Evolutionary conservation across 441 rosid species (phyloP).

Genomic region (Populus hybrid): DNA sequence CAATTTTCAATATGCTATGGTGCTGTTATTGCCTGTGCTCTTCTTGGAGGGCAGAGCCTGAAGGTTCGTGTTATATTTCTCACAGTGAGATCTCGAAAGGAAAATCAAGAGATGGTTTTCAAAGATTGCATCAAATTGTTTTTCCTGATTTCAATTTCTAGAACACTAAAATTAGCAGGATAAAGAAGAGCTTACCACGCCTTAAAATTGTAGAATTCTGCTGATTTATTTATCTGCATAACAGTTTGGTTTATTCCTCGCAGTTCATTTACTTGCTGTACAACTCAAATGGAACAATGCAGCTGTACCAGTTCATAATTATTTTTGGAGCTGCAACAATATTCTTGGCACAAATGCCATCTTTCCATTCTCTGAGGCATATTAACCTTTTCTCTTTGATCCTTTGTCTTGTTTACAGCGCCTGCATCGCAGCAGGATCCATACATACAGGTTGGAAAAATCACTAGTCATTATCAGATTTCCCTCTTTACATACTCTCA

Average conservation of each 20-base stretch:
- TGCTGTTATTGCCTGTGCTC: constrained; percentile 37
- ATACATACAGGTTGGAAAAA: constrained; percentile 33
- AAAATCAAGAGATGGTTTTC: background rate
- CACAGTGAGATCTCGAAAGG: background rate
- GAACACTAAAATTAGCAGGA: background rate
- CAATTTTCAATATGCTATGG: constrained; percentile 54
- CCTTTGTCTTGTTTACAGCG: constrained; percentile 46
- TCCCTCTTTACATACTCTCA: background rate
- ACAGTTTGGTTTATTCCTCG: background rate
- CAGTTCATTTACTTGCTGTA: constrained; percentile 54
- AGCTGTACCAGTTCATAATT: constrained; percentile 45
- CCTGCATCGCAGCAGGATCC: constrained; percentile 35
- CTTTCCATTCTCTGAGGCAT: constrained; percentile 59
- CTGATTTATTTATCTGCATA: background rate
- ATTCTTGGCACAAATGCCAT: constrained; percentile 52
- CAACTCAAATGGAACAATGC: constrained; percentile 39
- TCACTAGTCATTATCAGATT: background rate
- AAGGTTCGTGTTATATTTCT: constrained; percentile 31
- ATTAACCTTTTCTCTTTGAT: constrained; percentile 49
- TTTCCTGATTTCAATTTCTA: background rate
- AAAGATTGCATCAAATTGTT: background rate
- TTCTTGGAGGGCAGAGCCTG: constrained; percentile 56
- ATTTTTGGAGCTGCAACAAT: constrained; percentile 35
- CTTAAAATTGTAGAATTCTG: background rate
- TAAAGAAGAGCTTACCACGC: background rate